Conservation (phyloP, 495 filamentous ascomycete genomes). For the Evernia prunastri region DNA sequence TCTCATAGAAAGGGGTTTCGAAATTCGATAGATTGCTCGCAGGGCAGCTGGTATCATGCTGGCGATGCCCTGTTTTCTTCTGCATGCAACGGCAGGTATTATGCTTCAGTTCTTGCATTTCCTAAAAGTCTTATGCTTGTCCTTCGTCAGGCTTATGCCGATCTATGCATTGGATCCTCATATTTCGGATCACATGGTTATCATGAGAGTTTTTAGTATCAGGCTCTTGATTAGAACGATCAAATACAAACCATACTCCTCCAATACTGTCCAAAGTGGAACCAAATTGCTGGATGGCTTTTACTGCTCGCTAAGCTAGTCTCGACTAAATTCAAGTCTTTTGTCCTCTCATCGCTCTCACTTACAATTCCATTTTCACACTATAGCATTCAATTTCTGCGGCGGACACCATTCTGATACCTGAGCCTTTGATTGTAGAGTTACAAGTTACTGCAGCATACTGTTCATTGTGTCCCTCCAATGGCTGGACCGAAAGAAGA, state of each 20-base stretch:
- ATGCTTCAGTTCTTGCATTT: constrained; percentile 3
- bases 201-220: constrained; percentile 5
- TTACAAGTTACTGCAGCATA: not conserved
- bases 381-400: not conserved
- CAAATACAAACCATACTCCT: constrained; percentile 12
- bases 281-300: not conserved
- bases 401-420: not conserved
- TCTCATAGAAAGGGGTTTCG: constrained; percentile 10
- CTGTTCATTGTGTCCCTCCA: not conserved
- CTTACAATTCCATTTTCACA: no score
- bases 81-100: constrained; percentile 14
- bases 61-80: constrained; percentile 13
- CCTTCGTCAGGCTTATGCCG: constrained; percentile 12
- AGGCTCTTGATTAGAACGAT: constrained; percentile 22
- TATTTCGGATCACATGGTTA: constrained; percentile 1
- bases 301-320: not conserved
- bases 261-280: not conserved
- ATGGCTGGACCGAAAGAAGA: constrained; percentile 20
- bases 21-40: constrained; percentile 18
- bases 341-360: not conserved
- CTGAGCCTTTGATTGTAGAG: no score
- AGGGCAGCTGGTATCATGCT: constrained; percentile 12
- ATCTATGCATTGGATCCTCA: constrained; percentile 9
- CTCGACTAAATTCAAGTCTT: not conserved
- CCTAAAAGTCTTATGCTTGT: constrained; percentile 20